Evolutionary conservation across 164 flowering plant species (phyloP).

Genomic region (Euptelea pleiosperma): DNA sequence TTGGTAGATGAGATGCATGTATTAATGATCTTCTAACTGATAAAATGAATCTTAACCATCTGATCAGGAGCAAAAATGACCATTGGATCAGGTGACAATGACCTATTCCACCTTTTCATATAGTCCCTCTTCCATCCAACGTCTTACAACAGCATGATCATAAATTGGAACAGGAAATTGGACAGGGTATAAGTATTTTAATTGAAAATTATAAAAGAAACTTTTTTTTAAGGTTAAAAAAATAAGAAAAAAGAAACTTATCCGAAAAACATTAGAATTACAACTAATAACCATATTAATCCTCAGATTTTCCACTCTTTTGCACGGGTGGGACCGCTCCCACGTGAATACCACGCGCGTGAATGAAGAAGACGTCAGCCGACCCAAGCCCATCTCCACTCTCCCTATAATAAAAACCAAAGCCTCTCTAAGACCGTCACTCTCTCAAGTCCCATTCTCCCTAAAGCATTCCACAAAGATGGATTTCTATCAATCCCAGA

Average conservation of each 20-base stretch:
- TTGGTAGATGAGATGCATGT: too few species aligned
- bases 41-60: too few species aligned
- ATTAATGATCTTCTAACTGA: too few species aligned
- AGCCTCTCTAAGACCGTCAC: neutral
- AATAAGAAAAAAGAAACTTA: neutral
- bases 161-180: too few species aligned
- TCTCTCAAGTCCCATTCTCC: neutral
- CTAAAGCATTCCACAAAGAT: conserved; percentile 5
- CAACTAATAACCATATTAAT: neutral
- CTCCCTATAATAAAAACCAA: conserved; percentile 9
- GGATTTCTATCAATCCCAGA: conserved; percentile 22
- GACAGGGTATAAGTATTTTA: too few species aligned
- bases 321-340: conserved; percentile 16
- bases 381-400: conserved; percentile 4
- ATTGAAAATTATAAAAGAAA: too few species aligned
- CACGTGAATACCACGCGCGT: conserved; percentile 22
- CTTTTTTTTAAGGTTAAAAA: neutral
- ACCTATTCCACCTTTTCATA: too few species aligned
- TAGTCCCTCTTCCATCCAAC: too few species aligned
- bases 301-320: neutral
- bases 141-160: too few species aligned
- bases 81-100: too few species aligned
- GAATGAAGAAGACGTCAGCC: conserved; percentile 15
- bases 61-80: too few species aligned
- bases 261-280: neutral